Evolutionary conservation across 2,329 filamentous ascomycete genomes (phyloP).

Genomic region (Fusarium domesticum): DNA sequence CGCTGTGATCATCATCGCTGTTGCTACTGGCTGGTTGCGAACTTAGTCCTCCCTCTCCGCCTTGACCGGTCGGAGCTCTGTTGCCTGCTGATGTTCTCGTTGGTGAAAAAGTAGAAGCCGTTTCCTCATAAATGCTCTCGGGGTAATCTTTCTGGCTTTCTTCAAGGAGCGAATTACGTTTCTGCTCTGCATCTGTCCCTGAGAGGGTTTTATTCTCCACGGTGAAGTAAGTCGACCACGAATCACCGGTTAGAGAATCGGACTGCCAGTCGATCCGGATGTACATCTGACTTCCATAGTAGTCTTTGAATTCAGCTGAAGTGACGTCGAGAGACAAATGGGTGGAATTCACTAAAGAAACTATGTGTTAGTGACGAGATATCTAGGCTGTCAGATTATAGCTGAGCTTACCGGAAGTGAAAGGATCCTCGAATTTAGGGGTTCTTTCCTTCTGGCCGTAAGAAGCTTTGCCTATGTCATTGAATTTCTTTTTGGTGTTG

Average conservation of each 20-base stretch:
- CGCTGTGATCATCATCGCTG: constrained; percentile 7
- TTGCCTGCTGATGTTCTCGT: background rate
- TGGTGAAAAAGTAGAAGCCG: background rate
- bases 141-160: background rate
- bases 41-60: background rate
- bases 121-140: background rate
- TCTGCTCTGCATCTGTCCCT: background rate
- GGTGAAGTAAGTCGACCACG: constrained; percentile 10
- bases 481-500: too few relatives aligned
- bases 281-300: constrained; percentile 8
- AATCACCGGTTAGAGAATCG: background rate
- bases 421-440: too few relatives aligned
- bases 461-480: too few relatives aligned
- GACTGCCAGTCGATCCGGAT: constrained; percentile 11
- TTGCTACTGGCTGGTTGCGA: background rate
- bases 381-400: too few relatives aligned
- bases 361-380: background rate
- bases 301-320: background rate
- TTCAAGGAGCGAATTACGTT: background rate
- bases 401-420: too few relatives aligned
- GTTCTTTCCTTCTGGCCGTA: too few relatives aligned
- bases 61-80: too few relatives aligned
- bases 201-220: constrained; percentile 5
- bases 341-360: background rate
- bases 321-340: background rate